Percentiles rank a stretch among this genome's conserved stretches.
Conservation (phyloP, 495 filamentous ascomycete species). For the Gamarada debralockiae region DNA sequence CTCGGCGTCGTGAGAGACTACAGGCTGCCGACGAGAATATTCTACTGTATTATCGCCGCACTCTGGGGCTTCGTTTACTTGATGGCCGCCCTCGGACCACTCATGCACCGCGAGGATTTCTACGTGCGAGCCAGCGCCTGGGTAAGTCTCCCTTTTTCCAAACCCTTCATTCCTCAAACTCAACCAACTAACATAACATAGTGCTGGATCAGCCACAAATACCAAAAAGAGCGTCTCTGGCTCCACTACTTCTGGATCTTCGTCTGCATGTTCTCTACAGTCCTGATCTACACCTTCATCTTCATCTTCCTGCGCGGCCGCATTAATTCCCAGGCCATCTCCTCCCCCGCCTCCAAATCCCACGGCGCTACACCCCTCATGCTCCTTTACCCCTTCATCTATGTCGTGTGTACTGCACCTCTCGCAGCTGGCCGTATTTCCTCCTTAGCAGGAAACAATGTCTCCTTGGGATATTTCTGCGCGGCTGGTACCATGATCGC, state of each 20-base stretch:
- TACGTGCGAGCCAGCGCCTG: constrained; percentile 60
- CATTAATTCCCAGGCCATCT: background rate
- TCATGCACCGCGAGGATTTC: constrained; percentile 47
- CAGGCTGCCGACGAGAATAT: constrained; percentile 47
- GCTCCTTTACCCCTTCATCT: constrained; percentile 74
- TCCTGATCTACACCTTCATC: constrained; percentile 60
- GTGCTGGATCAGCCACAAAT: constrained; percentile 69
- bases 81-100: constrained; percentile 53
- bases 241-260: constrained; percentile 82
- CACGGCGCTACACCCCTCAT: constrained; percentile 55
- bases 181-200: constrained; percentile 28
- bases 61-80: constrained; percentile 59
- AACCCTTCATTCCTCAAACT: constrained; percentile 9
- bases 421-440: constrained; percentile 67
- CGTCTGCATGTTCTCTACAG: constrained; percentile 60
- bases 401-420: constrained; percentile 66
- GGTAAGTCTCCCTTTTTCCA: constrained; percentile 37
- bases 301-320: constrained; percentile 50
- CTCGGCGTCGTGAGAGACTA: constrained; percentile 56
- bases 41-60: constrained; percentile 45
- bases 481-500: constrained; percentile 69
- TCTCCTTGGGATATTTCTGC: constrained; percentile 59
- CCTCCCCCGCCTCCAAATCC: constrained; percentile 14
- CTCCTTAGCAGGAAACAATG: constrained; percentile 50
- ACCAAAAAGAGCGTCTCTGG: constrained; percentile 59